These are phyloP conservation scores for Suillus brevipes DNA, from an alignment of 768 basidiomycete genomes.

Conservation along the genomic window DNA sequence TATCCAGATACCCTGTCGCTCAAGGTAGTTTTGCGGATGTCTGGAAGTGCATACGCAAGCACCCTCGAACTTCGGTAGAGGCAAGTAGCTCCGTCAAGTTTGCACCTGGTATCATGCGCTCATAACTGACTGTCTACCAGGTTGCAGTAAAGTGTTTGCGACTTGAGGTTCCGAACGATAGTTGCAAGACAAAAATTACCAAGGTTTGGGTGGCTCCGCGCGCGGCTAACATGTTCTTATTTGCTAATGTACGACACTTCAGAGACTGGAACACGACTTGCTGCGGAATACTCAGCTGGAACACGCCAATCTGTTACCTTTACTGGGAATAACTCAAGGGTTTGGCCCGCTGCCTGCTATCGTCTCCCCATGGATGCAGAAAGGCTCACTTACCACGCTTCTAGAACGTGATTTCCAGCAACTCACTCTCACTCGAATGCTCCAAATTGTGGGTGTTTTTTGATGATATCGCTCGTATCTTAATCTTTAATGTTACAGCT, in stretches of 20 bases:
- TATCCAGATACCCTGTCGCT: neutral
- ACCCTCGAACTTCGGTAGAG: neutral
- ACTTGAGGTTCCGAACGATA: neutral
- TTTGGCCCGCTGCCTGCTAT: constrained; percentile 21
- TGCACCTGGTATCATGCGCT: constrained; percentile 12
- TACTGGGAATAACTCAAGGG: constrained; percentile 36
- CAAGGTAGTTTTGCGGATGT: constrained; percentile 25
- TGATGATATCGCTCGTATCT: neutral
- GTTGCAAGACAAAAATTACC: neutral
- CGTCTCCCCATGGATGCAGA: constrained; percentile 21
- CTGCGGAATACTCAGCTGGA: constrained; percentile 17
- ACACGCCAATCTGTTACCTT: constrained; percentile 33
- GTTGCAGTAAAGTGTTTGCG: constrained; percentile 1
- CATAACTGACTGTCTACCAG: neutral
- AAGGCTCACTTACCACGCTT: constrained; percentile 18
- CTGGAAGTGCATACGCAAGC: constrained; percentile 23
- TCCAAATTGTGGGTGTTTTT: constrained; percentile 15
- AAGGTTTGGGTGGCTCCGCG: neutral
- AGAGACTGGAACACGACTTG: constrained; percentile 34
- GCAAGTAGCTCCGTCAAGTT: neutral
- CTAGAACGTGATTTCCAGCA: constrained; percentile 7
- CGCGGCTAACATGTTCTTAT: neutral
- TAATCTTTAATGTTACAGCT: neutral
- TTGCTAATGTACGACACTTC: neutral
- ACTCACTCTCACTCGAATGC: constrained; percentile 13